Conservation (phyloP, 2,329 filamentous ascomycete species). For the Ploettnerulaceae sp. region DNA sequence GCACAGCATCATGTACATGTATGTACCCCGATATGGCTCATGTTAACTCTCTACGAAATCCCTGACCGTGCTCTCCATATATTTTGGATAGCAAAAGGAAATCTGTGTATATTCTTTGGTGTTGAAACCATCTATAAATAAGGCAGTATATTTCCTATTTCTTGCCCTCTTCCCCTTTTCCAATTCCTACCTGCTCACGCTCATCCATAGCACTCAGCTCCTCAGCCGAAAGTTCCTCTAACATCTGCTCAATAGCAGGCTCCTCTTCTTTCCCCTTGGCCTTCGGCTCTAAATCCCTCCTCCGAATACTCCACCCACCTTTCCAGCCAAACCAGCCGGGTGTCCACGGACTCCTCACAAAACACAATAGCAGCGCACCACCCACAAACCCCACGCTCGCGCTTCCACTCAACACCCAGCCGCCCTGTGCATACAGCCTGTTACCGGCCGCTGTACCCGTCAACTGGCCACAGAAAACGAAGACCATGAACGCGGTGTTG, state of each 20-base stretch:
- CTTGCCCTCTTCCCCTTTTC: neutral
- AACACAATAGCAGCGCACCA: constrained; percentile 42
- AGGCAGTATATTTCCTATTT: too few species aligned
- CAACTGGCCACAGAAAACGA: constrained; percentile 69
- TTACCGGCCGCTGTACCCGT: constrained; percentile 60
- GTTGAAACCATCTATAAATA: too few species aligned
- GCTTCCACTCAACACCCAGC: constrained; percentile 53
- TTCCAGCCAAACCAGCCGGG: constrained; percentile 55
- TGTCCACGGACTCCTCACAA: constrained; percentile 51
- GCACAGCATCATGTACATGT: too few species aligned
- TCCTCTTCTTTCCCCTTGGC: too few species aligned
- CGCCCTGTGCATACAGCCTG: constrained; percentile 48
- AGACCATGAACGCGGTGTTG: constrained; percentile 79
- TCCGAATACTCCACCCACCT: constrained; percentile 48
- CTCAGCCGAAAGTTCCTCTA: constrained; percentile 19
- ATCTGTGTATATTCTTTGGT: too few species aligned
- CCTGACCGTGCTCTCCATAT: too few species aligned
- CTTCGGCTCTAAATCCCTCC: constrained; percentile 23
- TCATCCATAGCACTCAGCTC: too few species aligned
- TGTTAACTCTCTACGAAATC: too few species aligned
- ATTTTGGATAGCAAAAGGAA: too few species aligned
- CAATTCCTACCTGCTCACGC: neutral
- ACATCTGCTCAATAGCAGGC: constrained; percentile 16
- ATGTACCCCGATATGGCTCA: too few species aligned
- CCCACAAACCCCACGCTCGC: constrained; percentile 51